Evolutionary conservation across 768 basidiomycete genomes (phyloP).

Genomic region (Rhodotorula babjevae): DNA sequence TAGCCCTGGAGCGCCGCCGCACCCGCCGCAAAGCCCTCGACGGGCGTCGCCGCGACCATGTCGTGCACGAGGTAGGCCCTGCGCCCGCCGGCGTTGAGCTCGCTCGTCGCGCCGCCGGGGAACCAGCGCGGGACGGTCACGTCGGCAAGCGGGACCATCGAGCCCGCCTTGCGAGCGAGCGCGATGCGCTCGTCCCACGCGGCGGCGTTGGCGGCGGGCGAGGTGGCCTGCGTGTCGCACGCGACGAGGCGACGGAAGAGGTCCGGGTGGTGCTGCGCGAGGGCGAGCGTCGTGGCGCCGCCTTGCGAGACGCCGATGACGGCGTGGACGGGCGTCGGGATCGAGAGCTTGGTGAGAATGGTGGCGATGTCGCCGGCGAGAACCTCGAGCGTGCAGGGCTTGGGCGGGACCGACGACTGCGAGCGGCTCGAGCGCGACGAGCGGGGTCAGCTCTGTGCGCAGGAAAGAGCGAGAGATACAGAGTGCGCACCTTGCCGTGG

Average conservation of each 20-base stretch:
- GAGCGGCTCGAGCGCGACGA: too few relatives aligned
- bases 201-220: constrained; percentile 44
- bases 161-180: constrained; percentile 39
- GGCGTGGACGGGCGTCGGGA: constrained; percentile 42
- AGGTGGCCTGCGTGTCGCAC: constrained; percentile 47
- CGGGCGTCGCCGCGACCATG: constrained; percentile 41
- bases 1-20: constrained; percentile 46
- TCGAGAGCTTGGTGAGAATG: constrained; percentile 42
- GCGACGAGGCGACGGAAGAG: constrained; percentile 41
- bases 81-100: constrained; percentile 36
- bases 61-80: constrained; percentile 38
- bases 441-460: not conserved
- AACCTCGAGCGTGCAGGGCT: constrained; percentile 41
- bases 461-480: not conserved
- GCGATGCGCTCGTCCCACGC: constrained; percentile 48
- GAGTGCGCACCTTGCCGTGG: constrained; percentile 42
- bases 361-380: constrained; percentile 45
- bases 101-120: constrained; percentile 38
- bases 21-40: constrained; percentile 45
- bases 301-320: constrained; percentile 48
- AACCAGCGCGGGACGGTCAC: constrained; percentile 47
- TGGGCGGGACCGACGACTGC: constrained; percentile 42
- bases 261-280: constrained; percentile 43
- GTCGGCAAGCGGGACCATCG: constrained; percentile 43
- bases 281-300: constrained; percentile 46